Percentiles rank a stretch among this genome's conserved stretches.
Conservation (phyloP, 1,284 basidiomycete species). For the Moesziomyces sp. region DNA sequence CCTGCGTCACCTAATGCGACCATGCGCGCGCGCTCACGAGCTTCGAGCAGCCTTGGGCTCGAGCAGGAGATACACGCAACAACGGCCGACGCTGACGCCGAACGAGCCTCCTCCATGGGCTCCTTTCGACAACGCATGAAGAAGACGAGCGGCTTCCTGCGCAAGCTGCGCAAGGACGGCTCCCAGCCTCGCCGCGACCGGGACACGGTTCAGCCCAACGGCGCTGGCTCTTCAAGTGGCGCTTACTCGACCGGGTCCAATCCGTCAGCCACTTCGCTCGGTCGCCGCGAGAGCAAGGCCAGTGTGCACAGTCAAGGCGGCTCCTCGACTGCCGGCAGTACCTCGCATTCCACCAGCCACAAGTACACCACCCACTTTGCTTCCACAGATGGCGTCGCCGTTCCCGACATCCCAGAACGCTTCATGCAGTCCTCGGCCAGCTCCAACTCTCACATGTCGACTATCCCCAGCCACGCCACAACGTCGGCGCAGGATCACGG, state of each 20-base stretch:
- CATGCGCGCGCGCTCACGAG: slow-evolving; percentile 15
- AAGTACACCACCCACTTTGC: slow-evolving; percentile 16
- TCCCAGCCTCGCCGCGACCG: slow-evolving; percentile 12
- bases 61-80: slow-evolving; percentile 36
- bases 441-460: slow-evolving; percentile 4
- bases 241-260: slow-evolving; percentile 32
- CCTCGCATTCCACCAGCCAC: slow-evolving; percentile 13
- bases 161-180: slow-evolving; percentile 40
- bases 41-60: slow-evolving; percentile 32
- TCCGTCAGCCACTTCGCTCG: slow-evolving; percentile 19
- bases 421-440: slow-evolving; percentile 29
- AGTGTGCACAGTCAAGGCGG: slow-evolving; percentile 24
- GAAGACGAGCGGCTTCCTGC: slow-evolving; percentile 62
- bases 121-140: slow-evolving; percentile 59
- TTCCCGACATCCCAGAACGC: slow-evolving; percentile 34
- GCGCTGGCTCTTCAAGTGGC: slow-evolving; percentile 3
- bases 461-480: background rate
- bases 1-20: background rate
- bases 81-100: slow-evolving; percentile 1
- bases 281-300: slow-evolving; percentile 28
- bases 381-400: slow-evolving; percentile 26
- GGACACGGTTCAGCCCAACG: slow-evolving; percentile 7
- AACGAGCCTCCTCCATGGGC: slow-evolving; percentile 14
- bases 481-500: background rate
- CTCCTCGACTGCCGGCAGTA: slow-evolving; percentile 19